Percentiles rank a stretch among this genome's conserved stretches.
Conservation (phyloP, 192 early-diverging fungal species). For the Umbelopsis ramanniana region DNA sequence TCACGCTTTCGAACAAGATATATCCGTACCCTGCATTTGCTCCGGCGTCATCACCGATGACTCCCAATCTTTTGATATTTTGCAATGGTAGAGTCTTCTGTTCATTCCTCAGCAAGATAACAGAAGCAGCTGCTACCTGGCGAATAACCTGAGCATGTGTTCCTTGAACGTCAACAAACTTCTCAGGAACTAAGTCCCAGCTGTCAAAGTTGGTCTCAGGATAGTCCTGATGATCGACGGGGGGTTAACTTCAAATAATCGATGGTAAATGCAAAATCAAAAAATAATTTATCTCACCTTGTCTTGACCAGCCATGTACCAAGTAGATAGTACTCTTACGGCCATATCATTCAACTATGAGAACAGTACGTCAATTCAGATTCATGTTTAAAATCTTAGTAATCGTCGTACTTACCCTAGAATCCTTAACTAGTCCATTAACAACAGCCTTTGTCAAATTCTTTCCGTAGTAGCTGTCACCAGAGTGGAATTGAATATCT, state of each 20-base stretch:
- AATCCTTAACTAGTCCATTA: conserved; percentile 13
- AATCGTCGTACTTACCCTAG: conserved; percentile 26
- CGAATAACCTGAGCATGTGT: conserved; percentile 29
- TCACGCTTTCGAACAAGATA: background rate
- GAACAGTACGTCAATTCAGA: background rate
- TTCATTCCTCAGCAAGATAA: conserved; percentile 31
- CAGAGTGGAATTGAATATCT: conserved; percentile 30
- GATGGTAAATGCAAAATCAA: background rate
- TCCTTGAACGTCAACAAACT: conserved; percentile 31
- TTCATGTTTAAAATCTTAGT: background rate
- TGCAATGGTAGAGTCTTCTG: conserved; percentile 32
- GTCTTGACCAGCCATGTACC: conserved; percentile 2
- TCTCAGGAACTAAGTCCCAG: conserved; percentile 19
- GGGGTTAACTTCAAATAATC: background rate
- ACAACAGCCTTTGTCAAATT: conserved; percentile 29
- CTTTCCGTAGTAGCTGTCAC: conserved; percentile 33
- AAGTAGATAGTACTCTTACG: conserved; percentile 1
- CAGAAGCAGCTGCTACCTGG: conserved; percentile 31
- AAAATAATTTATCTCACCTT: background rate
- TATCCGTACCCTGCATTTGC: conserved; percentile 23
- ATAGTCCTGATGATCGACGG: conserved; percentile 9
- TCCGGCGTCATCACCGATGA: conserved; percentile 37
- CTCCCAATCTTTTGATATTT: background rate
- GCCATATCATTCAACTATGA: conserved; percentile 14
- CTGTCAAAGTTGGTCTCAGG: conserved; percentile 28